Base-by-base conservation (phyloP, 768 basidiomycete species). In the Hebeloma cylindrosporum region DNA sequence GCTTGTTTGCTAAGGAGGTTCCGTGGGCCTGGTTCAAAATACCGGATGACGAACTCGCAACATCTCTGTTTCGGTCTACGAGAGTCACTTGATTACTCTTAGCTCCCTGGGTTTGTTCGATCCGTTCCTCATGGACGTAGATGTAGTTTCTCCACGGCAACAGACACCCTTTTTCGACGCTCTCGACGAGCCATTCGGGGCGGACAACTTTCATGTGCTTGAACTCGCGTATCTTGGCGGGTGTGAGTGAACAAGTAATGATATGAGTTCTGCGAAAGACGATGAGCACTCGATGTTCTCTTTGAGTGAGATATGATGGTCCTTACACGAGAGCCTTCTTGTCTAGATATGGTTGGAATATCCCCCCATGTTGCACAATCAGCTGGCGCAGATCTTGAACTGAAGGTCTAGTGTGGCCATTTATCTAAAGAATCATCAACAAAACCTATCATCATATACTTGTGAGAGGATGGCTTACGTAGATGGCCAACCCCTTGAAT, bases 181-280 rank as follows among this genome's bases (percentile, higher is more conserved):
- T 94, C 23, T 93, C 79, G 8, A 84, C 71, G 8, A 99, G 73
- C 96, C 96, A 99, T 45, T 84, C 83, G 0, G 93, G 92, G 34
- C 72, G 73, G 28, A 87, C 93, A 11, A 98, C 86, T 61, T 93
- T 96, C 85, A 95, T 88, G 30, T 85, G 64, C 62, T 85, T 78
- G 64, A 93, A 97, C 56, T 95, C 93, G 16, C 79, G 79, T 32
- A 92, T 77, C 66, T 98, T 99, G 30, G 83, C 82, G 0, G 91
- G 85, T 0, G 95, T 97, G 32, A 99, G 76, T 23, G 89, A 87
- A 52, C 85, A 87, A 3, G 96, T 95, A 38, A 99, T 72, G 54
- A 99, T 85, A 61, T 96, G 93, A 0, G 93, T 95, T 22, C 89
- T 91, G 56, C 7, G 31, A 7, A 29, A 37, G 9, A 4, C 16